Conservation (phyloP, 495 filamentous ascomycete genomes). For the Xylaria acuta region DNA sequence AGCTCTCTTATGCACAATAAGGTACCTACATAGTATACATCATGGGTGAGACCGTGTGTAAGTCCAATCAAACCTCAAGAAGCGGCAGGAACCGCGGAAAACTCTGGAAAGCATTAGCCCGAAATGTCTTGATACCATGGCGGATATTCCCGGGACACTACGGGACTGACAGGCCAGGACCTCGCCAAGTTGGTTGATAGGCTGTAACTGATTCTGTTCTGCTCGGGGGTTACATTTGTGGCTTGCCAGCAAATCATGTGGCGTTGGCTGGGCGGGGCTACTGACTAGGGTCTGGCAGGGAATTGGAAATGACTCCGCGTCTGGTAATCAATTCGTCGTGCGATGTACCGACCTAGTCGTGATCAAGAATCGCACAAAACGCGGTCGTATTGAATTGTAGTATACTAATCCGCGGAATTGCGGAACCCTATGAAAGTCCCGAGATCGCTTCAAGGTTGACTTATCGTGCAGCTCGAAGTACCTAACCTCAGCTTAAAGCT, state of each 20-base stretch:
- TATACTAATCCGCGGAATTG: background rate
- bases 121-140: background rate
- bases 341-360: background rate
- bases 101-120: background rate
- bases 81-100: slow-evolving; percentile 6
- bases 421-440: background rate
- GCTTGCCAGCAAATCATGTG: slow-evolving; percentile 18
- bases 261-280: background rate
- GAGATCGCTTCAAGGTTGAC: background rate
- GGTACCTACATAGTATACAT: too few relatives aligned
- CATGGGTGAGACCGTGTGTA: too few relatives aligned
- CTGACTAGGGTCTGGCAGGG: background rate
- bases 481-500: background rate
- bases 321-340: slow-evolving; percentile 2
- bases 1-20: background rate
- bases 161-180: background rate
- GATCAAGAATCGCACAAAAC: background rate
- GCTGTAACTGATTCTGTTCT: background rate
- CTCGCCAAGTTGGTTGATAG: background rate
- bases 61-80: background rate
- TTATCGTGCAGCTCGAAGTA: background rate
- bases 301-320: slow-evolving; percentile 4
- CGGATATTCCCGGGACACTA: background rate
- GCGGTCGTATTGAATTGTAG: background rate
- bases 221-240: slow-evolving; percentile 1